Conservation (phyloP, 2,329 filamentous ascomycete genomes). For the Penicillium sp. region DNA sequence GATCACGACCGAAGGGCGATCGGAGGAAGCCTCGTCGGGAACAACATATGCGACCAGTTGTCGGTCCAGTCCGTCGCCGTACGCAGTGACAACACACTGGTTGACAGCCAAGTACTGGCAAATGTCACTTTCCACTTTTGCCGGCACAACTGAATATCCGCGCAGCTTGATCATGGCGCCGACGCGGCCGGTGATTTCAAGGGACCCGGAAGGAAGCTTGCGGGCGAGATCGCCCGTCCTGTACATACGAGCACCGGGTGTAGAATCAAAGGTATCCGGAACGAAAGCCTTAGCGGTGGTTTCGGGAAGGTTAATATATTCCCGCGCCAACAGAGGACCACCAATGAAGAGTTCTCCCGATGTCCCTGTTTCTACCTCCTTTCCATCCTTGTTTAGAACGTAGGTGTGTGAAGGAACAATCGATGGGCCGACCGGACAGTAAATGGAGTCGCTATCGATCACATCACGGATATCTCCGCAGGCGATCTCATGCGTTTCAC, state of each 20-base stretch:
- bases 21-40: constrained; percentile 56
- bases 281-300: constrained; percentile 71
- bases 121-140: constrained; percentile 72
- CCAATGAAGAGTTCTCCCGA: constrained; percentile 74
- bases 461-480: constrained; percentile 72
- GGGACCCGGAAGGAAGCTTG: constrained; percentile 62
- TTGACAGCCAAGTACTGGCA: constrained; percentile 67
- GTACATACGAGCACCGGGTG: constrained; percentile 67
- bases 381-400: constrained; percentile 67
- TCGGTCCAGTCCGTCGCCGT: constrained; percentile 71
- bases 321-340: constrained; percentile 69
- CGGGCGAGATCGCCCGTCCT: constrained; percentile 70
- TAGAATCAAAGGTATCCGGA: constrained; percentile 61
- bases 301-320: constrained; percentile 77
- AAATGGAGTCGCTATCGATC: constrained; percentile 60
- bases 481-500: constrained; percentile 77
- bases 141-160: constrained; percentile 74
- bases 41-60: constrained; percentile 77
- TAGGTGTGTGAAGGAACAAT: constrained; percentile 68
- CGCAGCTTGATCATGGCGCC: constrained; percentile 79
- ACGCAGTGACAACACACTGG: constrained; percentile 68
- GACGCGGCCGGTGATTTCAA: constrained; percentile 74
- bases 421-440: constrained; percentile 72
- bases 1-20: constrained; percentile 63
- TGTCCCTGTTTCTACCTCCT: constrained; percentile 60